Evolutionary conservation across 1,284 basidiomycete species (phyloP), one percentile per base, ranked within the genome.

Genomic region (Fomitiporia mediterranea): DNA sequence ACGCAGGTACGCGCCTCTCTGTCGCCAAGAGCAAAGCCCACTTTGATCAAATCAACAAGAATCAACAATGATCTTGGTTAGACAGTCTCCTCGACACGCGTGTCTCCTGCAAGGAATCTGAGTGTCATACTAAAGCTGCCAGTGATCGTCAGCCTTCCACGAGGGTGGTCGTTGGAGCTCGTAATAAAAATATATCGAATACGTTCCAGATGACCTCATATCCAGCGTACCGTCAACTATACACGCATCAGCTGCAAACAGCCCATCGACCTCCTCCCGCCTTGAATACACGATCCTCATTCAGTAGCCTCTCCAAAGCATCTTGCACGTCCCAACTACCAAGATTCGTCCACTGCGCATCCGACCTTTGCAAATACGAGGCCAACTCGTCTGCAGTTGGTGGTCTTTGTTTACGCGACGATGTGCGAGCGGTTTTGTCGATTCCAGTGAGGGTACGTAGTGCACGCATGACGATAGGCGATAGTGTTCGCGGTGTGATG

Each of bases 271-370:
- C 71, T 25, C 67, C 65, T 0, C 74, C 75, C 50, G 77, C 66
- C 58, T 69, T 68, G 77, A 78, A 83, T 2, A 75, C 71, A 60
- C 72, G 69, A 1, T 74, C 77, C 53, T 76, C 72, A 30, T 62
- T 65, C 58, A 67, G 68, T 42, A 83, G 69, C 53, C 74, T 65
- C 50, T 75, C 69, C 63, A 89, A 61, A 2, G 83, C 79, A 49
- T 84, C 84, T 57, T 79, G 72, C 0, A 89, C 73, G 49, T 74
- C 72, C 80, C 83, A 87, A 48, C 75, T 73, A 0, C 83, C 81
- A 6, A 89, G 67, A 59, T 74, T 73, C 56, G 71, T 74, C 87
- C 86, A 89, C 50, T 78, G 72, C 58, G 78, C 82, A 62, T 89
- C 85, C 42, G 66, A 70, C 39, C 68, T 66, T 60, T 68, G 70